Conservation (phyloP, 2,329 filamentous ascomycete species). For the Verruconis gallopava region DNA sequence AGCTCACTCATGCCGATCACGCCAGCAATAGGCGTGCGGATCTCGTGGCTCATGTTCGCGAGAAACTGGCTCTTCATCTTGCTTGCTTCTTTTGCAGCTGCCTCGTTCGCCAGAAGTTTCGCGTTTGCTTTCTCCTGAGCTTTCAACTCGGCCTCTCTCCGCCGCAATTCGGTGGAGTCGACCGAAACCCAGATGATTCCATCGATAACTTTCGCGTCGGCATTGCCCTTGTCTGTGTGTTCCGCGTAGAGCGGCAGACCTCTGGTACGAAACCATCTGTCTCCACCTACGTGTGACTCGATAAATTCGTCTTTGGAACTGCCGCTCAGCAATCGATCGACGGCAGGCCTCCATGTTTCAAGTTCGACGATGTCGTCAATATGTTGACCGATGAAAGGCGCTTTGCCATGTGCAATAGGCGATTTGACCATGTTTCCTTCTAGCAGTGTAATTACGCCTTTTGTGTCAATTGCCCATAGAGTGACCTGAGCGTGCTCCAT, state of each 20-base stretch:
- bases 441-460: constrained; percentile 51
- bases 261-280: constrained; percentile 58
- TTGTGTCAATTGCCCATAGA: constrained; percentile 56
- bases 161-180: constrained; percentile 62
- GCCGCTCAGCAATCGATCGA: constrained; percentile 53
- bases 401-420: constrained; percentile 17
- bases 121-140: constrained; percentile 56
- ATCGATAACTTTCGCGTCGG: constrained; percentile 43
- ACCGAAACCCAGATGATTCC: constrained; percentile 69
- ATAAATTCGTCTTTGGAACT: constrained; percentile 46
- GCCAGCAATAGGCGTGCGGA: constrained; percentile 65
- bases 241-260: constrained; percentile 53
- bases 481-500: constrained; percentile 64
- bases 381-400: constrained; percentile 40
- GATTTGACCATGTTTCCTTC: constrained; percentile 49
- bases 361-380: constrained; percentile 49
- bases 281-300: constrained; percentile 43
- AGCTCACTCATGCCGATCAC: constrained; percentile 72
- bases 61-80: constrained; percentile 69
- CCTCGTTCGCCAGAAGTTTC: constrained; percentile 58
- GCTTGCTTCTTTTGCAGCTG: constrained; percentile 67
- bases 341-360: constrained; percentile 28
- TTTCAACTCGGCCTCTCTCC: constrained; percentile 49
- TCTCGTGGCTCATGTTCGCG: constrained; percentile 73
- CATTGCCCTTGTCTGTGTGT: constrained; percentile 38